These are phyloP conservation scores for Crassisporium funariophilum DNA, from an alignment of 768 basidiomycete genomes.

Conservation along the genomic window DNA sequence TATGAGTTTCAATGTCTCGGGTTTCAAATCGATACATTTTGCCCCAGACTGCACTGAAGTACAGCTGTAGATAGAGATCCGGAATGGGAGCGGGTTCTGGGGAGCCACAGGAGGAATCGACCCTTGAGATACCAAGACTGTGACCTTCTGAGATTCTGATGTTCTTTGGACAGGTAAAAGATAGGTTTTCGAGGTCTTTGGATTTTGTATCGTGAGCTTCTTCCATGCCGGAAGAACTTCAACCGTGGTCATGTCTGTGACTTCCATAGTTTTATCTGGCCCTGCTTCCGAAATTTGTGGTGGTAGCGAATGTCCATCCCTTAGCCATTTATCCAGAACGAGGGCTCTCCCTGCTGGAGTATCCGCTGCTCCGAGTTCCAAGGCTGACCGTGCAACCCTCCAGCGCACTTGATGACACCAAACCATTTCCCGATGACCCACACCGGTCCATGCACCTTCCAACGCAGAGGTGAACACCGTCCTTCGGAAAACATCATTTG, in stretches of 20 bases:
- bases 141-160: conserved; percentile 36
- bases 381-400: conserved; percentile 77
- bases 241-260: conserved; percentile 29
- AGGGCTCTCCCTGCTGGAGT: conserved; percentile 28
- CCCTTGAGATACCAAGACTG: conserved; percentile 65
- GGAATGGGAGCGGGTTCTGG: conserved; percentile 45
- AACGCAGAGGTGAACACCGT: conserved; percentile 85
- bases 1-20: conserved; percentile 57
- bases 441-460: conserved; percentile 92
- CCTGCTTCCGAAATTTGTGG: conserved; percentile 15
- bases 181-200: conserved; percentile 45
- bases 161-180: conserved; percentile 47
- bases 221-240: conserved; percentile 38
- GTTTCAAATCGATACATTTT: conserved; percentile 43
- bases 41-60: conserved; percentile 17
- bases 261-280: conserved; percentile 17
- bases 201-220: conserved; percentile 46
- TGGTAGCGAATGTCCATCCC: conserved; percentile 57
- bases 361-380: conserved; percentile 58
- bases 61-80: conserved; percentile 52
- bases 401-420: conserved; percentile 99
- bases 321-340: conserved; percentile 67
- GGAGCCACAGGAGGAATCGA: conserved; percentile 53
- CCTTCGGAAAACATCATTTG: conserved; percentile 42
- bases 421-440: conserved; percentile 95